Evolutionary conservation across 257 asterid genomes (phyloP).

Genomic region (Solanum peruvianum): DNA sequence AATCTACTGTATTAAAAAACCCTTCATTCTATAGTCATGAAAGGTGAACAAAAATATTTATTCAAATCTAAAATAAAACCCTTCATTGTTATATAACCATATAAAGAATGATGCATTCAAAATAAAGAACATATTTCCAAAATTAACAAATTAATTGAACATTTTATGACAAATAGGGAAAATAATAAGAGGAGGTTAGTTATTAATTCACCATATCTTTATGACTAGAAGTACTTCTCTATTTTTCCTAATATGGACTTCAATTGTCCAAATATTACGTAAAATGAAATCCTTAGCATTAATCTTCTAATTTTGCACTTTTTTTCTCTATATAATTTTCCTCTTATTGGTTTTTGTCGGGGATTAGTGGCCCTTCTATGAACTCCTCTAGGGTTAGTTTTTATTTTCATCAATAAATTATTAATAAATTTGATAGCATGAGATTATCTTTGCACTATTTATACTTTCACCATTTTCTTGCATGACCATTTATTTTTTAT

Average conservation of each 20-base stretch:
- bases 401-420: background rate
- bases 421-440: background rate
- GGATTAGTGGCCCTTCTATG: background rate
- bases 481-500: background rate
- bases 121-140: background rate
- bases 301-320: background rate
- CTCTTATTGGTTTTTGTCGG: background rate
- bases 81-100: no score
- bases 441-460: background rate
- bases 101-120: background rate
- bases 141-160: background rate
- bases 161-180: background rate
- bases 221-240: background rate
- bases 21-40: background rate
- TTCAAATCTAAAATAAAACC: background rate
- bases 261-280: background rate
- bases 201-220: background rate
- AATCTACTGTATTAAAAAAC: background rate
- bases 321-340: background rate
- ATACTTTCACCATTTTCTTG: background rate
- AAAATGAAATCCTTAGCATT: background rate
- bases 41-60: background rate
- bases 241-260: background rate
- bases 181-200: background rate
- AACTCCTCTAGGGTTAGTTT: background rate